These are phyloP conservation scores for Phanerochaete sordida DNA, from an alignment of 768 basidiomycete genomes.

Conservation along the genomic window DNA sequence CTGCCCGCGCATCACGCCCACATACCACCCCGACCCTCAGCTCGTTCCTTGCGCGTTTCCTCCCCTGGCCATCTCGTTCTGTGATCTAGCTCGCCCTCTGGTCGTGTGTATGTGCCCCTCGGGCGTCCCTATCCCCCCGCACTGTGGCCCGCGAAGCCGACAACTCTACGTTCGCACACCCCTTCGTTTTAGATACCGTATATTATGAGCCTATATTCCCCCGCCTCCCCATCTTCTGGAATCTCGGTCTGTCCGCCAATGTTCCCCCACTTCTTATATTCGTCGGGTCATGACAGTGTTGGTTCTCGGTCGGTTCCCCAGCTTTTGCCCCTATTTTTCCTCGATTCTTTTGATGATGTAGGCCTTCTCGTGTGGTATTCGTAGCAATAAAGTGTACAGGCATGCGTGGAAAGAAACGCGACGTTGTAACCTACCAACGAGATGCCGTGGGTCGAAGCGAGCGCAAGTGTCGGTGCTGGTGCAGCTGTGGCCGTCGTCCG, in stretches of 20 bases:
- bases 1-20: background rate
- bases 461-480: too few species aligned
- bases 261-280: background rate
- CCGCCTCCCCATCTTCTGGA: background rate
- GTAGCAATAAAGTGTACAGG: background rate
- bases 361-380: background rate
- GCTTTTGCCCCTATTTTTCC: background rate
- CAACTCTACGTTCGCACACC: too few species aligned
- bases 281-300: background rate
- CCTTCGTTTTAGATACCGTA: conserved; percentile 5
- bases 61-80: background rate
- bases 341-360: too few species aligned
- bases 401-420: background rate
- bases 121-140: too few species aligned
- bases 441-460: too few species aligned
- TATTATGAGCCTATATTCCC: conserved; percentile 3
- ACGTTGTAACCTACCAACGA: too few species aligned
- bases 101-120: background rate
- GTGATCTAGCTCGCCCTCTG: background rate
- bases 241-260: background rate
- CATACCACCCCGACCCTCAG: background rate
- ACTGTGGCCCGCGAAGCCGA: too few species aligned
- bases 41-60: background rate
- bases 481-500: too few species aligned
- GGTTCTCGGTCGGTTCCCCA: background rate